Evolutionary conservation across 2,329 filamentous ascomycete species (phyloP).

Genomic region (Ascochyta pisi): DNA sequence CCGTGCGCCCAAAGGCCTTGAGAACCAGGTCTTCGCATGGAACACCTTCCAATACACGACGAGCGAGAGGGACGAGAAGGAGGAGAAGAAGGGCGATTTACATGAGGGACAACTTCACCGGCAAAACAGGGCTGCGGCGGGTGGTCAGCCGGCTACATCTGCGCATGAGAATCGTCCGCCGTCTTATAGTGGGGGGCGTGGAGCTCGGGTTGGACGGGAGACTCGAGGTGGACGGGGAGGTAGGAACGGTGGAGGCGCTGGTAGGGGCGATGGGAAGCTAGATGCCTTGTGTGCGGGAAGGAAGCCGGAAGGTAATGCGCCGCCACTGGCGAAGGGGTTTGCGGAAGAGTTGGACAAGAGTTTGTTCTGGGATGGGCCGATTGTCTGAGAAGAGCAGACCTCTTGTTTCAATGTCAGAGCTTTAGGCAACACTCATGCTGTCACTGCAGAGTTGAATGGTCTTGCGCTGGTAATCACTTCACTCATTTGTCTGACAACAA

Average conservation of each 20-base stretch:
- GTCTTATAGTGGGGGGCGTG: neutral
- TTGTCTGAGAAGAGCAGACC: constrained; percentile 21
- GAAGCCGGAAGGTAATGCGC: constrained; percentile 25
- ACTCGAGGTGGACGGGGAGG: constrained; percentile 2
- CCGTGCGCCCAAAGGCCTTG: constrained; percentile 34
- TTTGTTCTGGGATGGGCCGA: constrained; percentile 39
- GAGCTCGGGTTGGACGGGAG: neutral
- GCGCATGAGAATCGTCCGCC: neutral
- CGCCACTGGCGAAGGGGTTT: constrained; percentile 39
- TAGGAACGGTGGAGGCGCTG: neutral
- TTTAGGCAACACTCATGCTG: neutral
- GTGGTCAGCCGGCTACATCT: neutral
- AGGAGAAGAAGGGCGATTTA: constrained; percentile 44
- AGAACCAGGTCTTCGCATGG: constrained; percentile 40
- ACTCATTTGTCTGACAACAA: too few relatives aligned
- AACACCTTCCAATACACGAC: constrained; percentile 37
- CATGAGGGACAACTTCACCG: constrained; percentile 45
- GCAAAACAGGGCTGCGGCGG: constrained; percentile 37
- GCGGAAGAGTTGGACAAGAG: constrained; percentile 38
- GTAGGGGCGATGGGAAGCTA: neutral
- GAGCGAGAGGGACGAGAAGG: constrained; percentile 31
- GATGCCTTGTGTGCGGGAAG: constrained; percentile 30
- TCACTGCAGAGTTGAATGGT: neutral
- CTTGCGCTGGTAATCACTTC: neutral
- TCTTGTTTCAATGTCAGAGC: neutral